Percentiles rank a stretch among this genome's conserved stretches.
phyloP scores from a whole-genome alignment of 495 filamentous ascomycete genomes.

The Zalerion maritima region DNA sequence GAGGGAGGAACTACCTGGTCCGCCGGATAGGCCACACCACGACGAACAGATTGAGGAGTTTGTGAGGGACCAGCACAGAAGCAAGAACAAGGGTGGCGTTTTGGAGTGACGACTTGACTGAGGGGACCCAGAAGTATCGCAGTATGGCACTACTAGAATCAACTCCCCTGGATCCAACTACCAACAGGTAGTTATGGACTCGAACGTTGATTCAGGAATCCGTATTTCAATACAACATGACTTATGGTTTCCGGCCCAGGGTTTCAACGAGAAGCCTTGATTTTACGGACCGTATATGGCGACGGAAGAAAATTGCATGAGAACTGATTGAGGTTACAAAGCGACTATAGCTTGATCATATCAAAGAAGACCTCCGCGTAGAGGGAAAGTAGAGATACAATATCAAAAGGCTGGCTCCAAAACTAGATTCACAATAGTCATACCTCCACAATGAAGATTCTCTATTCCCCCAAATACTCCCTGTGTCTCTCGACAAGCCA shows the following conservation, averaged over 20 bases:
- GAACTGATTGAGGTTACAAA: too few relatives aligned
- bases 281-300: too few relatives aligned
- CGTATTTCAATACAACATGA: not conserved
- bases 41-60: slow-evolving; percentile 22
- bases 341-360: too few relatives aligned
- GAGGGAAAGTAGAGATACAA: too few relatives aligned
- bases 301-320: too few relatives aligned
- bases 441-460: too few relatives aligned
- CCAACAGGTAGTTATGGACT: slow-evolving; percentile 2
- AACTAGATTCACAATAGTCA: too few relatives aligned
- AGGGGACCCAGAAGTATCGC: not conserved
- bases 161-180: not conserved
- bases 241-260: not conserved
- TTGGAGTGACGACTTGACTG: not conserved
- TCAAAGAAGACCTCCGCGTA: too few relatives aligned
- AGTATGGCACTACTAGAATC: not conserved
- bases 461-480: too few relatives aligned
- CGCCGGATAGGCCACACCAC: slow-evolving; percentile 17
- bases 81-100: slow-evolving; percentile 9
- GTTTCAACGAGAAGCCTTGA: not conserved
- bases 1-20: slow-evolving; percentile 4
- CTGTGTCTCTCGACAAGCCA: too few relatives aligned
- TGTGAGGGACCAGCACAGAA: slow-evolving; percentile 21
- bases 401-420: too few relatives aligned
- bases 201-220: not conserved